phyloP scores from a whole-genome alignment of 2,329 filamentous ascomycete genomes.

The Calonectria hawksworthii region DNA sequence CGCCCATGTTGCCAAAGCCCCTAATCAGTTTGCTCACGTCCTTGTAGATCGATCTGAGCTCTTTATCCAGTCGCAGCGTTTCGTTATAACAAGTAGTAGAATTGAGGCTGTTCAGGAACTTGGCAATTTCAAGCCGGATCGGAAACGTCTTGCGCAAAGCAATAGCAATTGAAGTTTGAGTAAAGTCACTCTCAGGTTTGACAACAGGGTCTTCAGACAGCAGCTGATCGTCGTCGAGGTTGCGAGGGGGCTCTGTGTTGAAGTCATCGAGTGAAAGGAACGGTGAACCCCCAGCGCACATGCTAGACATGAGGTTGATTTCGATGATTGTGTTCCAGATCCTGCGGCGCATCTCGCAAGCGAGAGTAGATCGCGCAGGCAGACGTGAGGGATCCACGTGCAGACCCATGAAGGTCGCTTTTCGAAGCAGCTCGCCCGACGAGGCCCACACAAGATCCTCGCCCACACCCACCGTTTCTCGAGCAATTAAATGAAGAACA shows the following conservation, averaged over 20 bases:
- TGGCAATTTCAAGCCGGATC: slow-evolving; percentile 57
- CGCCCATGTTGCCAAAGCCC: slow-evolving; percentile 25
- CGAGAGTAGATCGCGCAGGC: slow-evolving; percentile 51
- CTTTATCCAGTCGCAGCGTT: slow-evolving; percentile 58
- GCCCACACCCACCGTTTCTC: slow-evolving; percentile 54
- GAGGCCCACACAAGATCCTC: slow-evolving; percentile 64
- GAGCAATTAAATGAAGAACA: slow-evolving; percentile 60
- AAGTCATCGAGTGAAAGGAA: slow-evolving; percentile 61
- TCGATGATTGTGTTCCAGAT: slow-evolving; percentile 69
- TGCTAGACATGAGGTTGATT: slow-evolving; percentile 59
- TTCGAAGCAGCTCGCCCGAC: slow-evolving; percentile 59
- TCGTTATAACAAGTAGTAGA: slow-evolving; percentile 58
- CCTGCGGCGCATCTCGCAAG: slow-evolving; percentile 63
- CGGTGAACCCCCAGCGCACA: slow-evolving; percentile 61
- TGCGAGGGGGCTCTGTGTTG: slow-evolving; percentile 62
- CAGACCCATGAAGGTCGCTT: slow-evolving; percentile 64
- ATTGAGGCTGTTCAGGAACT: slow-evolving; percentile 59
- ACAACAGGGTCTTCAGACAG: slow-evolving; percentile 46
- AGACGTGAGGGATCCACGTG: slow-evolving; percentile 62
- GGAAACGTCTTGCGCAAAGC: slow-evolving; percentile 59
- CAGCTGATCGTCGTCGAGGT: slow-evolving; percentile 65
- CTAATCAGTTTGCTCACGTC: slow-evolving; percentile 51
- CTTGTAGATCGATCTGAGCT: slow-evolving; percentile 60
- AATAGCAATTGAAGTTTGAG: slow-evolving; percentile 57
- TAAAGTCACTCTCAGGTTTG: slow-evolving; percentile 53